Evolutionary conservation across 73 alveolate species (phyloP).

Genomic region (Tetrahymena elliotti): DNA sequence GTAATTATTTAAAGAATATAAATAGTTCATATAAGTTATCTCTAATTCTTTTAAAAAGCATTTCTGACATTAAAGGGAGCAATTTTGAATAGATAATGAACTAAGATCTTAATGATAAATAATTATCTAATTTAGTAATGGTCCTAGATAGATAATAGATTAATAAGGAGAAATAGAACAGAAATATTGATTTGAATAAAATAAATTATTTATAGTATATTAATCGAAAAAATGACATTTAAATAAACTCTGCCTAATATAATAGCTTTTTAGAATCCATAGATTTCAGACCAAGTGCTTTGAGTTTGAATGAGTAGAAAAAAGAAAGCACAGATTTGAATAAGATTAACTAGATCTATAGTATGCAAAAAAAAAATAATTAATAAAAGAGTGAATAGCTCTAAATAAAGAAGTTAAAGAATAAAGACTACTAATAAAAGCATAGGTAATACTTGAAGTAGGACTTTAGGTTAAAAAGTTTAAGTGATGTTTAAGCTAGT

Average conservation of each 20-base stretch:
- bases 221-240: neutral
- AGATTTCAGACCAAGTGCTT: neutral
- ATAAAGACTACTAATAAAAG: neutral
- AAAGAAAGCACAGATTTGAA: neutral
- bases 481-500: neutral
- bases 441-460: neutral
- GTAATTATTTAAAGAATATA: neutral
- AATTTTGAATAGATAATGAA: neutral
- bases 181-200: neutral
- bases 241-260: neutral
- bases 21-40: too few relatives aligned
- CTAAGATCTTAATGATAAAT: neutral
- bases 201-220: neutral
- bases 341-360: neutral
- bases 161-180: neutral
- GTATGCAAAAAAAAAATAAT: too few relatives aligned
- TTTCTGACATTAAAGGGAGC: neutral
- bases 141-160: neutral
- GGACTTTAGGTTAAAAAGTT: neutral
- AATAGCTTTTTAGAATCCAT: neutral
- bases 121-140: neutral
- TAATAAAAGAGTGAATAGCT: neutral
- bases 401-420: too few relatives aligned
- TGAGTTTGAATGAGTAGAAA: neutral
- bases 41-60: neutral